A percentile compares a stretch with the other conserved stretches of the same genome.
Evolutionary conservation across 495 filamentous ascomycete species (phyloP).

Genomic region (Delitschia confertaspora): DNA sequence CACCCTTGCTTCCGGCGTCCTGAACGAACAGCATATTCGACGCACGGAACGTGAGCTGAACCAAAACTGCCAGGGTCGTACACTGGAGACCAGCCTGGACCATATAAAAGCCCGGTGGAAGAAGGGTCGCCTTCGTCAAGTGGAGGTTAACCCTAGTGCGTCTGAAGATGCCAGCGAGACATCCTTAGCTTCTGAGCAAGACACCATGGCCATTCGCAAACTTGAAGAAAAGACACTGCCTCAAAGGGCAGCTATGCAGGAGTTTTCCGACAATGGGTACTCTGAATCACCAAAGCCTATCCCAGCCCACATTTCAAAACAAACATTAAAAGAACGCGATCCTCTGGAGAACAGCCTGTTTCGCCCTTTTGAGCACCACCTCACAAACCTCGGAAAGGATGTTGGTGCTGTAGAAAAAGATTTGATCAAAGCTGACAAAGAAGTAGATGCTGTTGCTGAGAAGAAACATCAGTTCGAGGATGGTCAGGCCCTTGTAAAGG

Average conservation of each 20-base stretch:
- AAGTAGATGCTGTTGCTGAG: too few species aligned
- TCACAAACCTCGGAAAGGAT: conserved; percentile 9
- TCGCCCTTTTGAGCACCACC: conserved; percentile 9
- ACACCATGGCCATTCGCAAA: background rate
- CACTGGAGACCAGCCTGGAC: conserved; percentile 9
- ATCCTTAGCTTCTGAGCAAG: background rate
- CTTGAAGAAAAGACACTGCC: conserved; percentile 7
- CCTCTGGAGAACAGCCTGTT: conserved; percentile 16
- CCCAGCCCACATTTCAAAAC: too few species aligned
- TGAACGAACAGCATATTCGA: conserved; percentile 14
- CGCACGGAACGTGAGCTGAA: conserved; percentile 4
- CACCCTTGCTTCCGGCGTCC: conserved; percentile 3
- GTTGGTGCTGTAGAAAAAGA: background rate
- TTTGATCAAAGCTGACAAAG: too few species aligned
- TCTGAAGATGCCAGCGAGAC: background rate
- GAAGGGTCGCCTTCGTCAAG: conserved; percentile 1
- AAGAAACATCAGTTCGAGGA: background rate
- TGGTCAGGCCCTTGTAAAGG: conserved; percentile 7
- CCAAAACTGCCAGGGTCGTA: too few species aligned
- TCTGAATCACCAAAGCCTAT: conserved; percentile 1
- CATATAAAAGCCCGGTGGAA: conserved; percentile 9
- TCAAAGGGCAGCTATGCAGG: conserved; percentile 18
- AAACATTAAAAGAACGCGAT: conserved; percentile 1
- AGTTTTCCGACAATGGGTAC: conserved; percentile 19
- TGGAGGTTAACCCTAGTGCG: background rate